These are phyloP conservation scores for Coprinellus micaceus DNA, from an alignment of 768 basidiomycete genomes.

Conservation along the genomic window DNA sequence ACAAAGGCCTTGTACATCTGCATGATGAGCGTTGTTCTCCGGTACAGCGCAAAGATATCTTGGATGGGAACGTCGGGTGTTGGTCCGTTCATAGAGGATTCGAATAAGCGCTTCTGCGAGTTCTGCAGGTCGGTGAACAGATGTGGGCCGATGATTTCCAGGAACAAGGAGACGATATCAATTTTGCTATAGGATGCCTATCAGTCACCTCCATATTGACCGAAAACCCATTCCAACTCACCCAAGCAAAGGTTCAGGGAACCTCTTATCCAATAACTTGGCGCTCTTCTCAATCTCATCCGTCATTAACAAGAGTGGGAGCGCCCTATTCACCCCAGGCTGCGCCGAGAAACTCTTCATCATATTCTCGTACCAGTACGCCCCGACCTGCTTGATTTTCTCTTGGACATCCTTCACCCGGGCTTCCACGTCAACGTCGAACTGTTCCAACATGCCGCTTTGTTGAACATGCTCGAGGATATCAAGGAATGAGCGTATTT, in stretches of 20 bases:
- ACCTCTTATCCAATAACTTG: conserved; percentile 82
- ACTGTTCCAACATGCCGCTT: conserved; percentile 67
- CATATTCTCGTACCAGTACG: conserved; percentile 59
- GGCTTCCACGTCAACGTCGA: conserved; percentile 67
- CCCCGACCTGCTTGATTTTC: conserved; percentile 55
- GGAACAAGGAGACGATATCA: conserved; percentile 71
- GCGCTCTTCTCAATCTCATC: conserved; percentile 86
- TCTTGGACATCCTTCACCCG: conserved; percentile 68
- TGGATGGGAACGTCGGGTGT: conserved; percentile 86
- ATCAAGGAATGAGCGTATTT: conserved; percentile 58
- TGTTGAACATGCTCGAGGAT: conserved; percentile 71
- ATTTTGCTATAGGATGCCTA: conserved; percentile 43
- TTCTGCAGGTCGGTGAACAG: conserved; percentile 63
- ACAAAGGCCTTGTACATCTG: conserved; percentile 84
- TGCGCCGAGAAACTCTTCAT: conserved; percentile 59
- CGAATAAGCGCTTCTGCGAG: conserved; percentile 70
- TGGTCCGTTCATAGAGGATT: conserved; percentile 82
- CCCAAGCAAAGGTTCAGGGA: conserved; percentile 80
- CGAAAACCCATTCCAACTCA: too few relatives aligned
- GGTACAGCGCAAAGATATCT: conserved; percentile 85
- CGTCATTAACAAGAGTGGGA: conserved; percentile 79
- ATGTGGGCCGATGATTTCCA: conserved; percentile 65
- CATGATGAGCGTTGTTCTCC: conserved; percentile 67
- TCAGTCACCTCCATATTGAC: too few relatives aligned
- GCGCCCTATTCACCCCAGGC: conserved; percentile 76